Percentiles rank a stretch among this genome's conserved stretches.
Conservation (phyloP, 352 stramenopile genomes). For the Globisporangium emineosum region DNA sequence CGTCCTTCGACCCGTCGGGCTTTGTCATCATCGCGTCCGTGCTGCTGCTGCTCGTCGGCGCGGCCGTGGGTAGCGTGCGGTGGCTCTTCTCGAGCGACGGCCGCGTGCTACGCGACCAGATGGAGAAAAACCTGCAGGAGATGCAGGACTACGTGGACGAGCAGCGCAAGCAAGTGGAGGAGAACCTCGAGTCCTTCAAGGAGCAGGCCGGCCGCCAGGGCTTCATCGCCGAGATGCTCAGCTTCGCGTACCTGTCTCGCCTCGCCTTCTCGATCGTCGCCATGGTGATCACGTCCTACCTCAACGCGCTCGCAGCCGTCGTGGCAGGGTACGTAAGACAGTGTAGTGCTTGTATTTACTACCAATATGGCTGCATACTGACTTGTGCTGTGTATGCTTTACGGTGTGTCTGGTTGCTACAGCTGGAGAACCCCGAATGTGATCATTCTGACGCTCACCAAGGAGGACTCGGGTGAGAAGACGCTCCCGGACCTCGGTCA, state of each 20-base stretch:
- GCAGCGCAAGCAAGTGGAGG: conserved; percentile 57
- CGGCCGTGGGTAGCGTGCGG: conserved; percentile 47
- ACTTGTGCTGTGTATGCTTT: background rate
- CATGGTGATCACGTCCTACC: conserved; percentile 77
- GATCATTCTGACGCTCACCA: conserved; percentile 65
- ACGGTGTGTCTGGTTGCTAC: background rate
- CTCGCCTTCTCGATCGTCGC: conserved; percentile 77
- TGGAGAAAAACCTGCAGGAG: conserved; percentile 77
- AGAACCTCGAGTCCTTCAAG: conserved; percentile 75
- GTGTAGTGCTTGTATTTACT: background rate
- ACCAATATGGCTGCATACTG: background rate
- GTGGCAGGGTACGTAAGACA: conserved; percentile 41
- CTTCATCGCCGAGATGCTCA: conserved; percentile 87
- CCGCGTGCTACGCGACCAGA: conserved; percentile 44
- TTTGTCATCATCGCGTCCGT: conserved; percentile 79
- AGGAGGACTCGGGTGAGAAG: conserved; percentile 59
- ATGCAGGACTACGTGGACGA: conserved; percentile 74
- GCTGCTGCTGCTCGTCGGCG: conserved; percentile 64
- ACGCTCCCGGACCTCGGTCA: conserved; percentile 83
- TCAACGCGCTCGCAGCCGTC: conserved; percentile 79
- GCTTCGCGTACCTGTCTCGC: conserved; percentile 80
- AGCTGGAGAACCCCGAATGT: conserved; percentile 79
- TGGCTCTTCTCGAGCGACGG: conserved; percentile 34
- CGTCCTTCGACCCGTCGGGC: conserved; percentile 81
- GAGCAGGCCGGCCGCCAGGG: conserved; percentile 60